Evolutionary conservation across 495 filamentous ascomycete genomes (phyloP), one percentile per base, ranked within the genome.

Genomic region (Penicillium roqueforti): DNA sequence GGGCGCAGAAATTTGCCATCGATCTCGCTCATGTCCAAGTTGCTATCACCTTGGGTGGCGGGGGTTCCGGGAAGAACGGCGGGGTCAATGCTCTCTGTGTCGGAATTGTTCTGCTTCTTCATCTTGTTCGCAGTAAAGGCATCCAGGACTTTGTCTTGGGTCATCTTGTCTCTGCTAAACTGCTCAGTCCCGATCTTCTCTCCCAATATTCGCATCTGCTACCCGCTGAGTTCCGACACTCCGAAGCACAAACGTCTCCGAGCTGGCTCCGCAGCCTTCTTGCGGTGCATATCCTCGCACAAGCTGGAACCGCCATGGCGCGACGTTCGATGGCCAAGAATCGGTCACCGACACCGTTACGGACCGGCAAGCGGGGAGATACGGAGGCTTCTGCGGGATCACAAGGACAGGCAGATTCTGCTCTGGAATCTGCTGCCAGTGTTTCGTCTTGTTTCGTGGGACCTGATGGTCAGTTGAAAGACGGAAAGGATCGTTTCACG

Each of bases 11-110:
- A 62, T 87, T 96, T 61, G 86, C 91, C 31, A 77, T 97, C 65
- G 93, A 97, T 63, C 77, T 97, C n/a, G 91, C 93, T 36, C 92
- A 97, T 69, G 91, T 92, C 37, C 91, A 97, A 61, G 95, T 98
- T 56, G 92, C 93, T 41, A 83, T 96, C 40, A 93, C 91, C 1
- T 76, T 98, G 18, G 93, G 93, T 50, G 93, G 93, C 39, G 91
- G 91, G 45, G 87, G 83, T 28, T 77, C 87, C 7, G 86, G 82
- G 46, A 89, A 87, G 56, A 88, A 84, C 54, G 83, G 86, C 43
- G 87, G 90, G 52, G 82, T 86, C 51, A 76, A 76, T 54, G 75
- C 88, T 38, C 77, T 93, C 32, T 95, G 89, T 67, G 83, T 93
- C 55, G 80, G 82, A 51, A 87, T 96, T 65, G 88, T 97, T 62